phyloP scores from a whole-genome alignment of 2,329 filamentous ascomycete genomes.

The Penicillium freii region DNA sequence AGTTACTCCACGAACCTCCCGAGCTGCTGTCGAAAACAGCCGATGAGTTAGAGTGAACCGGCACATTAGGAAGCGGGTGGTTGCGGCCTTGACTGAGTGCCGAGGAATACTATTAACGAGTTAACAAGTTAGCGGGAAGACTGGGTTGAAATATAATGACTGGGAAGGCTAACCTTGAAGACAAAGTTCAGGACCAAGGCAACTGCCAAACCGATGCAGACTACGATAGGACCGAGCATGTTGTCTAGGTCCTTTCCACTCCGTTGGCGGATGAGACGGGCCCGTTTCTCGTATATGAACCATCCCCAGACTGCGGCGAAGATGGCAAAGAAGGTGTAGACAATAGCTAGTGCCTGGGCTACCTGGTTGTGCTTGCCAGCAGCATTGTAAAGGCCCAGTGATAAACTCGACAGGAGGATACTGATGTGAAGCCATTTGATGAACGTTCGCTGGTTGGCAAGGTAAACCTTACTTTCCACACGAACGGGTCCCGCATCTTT shows the following conservation, averaged over 20 bases:
- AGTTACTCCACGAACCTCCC: constrained; percentile 3
- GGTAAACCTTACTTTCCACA: constrained; percentile 97
- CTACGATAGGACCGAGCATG: constrained; percentile 75
- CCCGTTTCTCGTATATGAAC: constrained; percentile 71
- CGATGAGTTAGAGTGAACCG: constrained; percentile 15
- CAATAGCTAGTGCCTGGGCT: constrained; percentile 73
- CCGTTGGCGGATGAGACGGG: constrained; percentile 75
- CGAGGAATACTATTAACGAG: constrained; percentile 29
- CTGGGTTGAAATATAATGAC: neutral
- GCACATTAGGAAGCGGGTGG: constrained; percentile 10
- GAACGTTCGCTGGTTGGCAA: constrained; percentile 96
- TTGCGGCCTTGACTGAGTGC: constrained; percentile 26
- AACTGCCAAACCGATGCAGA: constrained; percentile 73
- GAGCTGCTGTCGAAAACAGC: constrained; percentile 4
- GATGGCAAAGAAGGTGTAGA: constrained; percentile 76
- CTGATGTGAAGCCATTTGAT: constrained; percentile 98
- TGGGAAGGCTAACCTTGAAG: constrained; percentile 59
- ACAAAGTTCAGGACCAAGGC: constrained; percentile 84
- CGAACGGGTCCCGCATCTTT: constrained; percentile 90
- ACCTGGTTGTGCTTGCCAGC: constrained; percentile 72
- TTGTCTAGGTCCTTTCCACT: constrained; percentile 95
- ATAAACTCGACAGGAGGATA: constrained; percentile 79
- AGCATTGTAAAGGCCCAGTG: constrained; percentile 83
- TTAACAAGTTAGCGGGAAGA: constrained; percentile 14
- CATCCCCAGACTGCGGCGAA: constrained; percentile 89